Conservation (phyloP, 768 basidiomycete species). For the Chlorophyllum brunneum region DNA sequence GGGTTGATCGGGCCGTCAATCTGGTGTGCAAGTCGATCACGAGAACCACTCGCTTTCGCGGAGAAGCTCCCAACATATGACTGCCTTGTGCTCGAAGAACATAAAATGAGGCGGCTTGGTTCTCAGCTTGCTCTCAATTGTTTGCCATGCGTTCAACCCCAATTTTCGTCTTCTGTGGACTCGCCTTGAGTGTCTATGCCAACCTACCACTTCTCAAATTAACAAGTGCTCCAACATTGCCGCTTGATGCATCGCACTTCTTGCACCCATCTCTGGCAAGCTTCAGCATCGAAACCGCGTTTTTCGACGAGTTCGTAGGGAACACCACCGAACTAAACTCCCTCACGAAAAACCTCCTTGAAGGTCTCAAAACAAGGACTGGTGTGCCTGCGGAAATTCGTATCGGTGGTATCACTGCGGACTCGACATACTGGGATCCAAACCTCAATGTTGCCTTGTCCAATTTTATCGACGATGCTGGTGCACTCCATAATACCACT, state of each 20-base stretch:
- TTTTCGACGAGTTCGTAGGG: slow-evolving; percentile 47
- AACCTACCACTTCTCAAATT: slow-evolving; percentile 8
- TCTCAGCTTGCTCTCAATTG: no score
- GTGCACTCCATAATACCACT: slow-evolving; percentile 45
- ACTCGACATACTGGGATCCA: slow-evolving; percentile 47
- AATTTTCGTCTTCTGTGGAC: background rate
- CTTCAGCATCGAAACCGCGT: slow-evolving; percentile 54
- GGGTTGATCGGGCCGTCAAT: background rate
- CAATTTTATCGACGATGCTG: slow-evolving; percentile 41
- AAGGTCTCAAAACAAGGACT: slow-evolving; percentile 41
- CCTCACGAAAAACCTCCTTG: slow-evolving; percentile 39
- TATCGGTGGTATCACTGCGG: slow-evolving; percentile 53
- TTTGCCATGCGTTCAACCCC: background rate
- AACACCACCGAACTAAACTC: slow-evolving; percentile 40
- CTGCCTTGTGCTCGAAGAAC: background rate
- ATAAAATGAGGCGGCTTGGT: background rate
- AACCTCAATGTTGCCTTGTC: slow-evolving; percentile 33
- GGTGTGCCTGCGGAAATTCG: slow-evolving; percentile 43
- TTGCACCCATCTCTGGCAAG: slow-evolving; percentile 44
- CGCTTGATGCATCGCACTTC: slow-evolving; percentile 37
- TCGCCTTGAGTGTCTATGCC: background rate
- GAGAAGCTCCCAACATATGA: slow-evolving; percentile 1
- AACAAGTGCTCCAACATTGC: slow-evolving; percentile 32
- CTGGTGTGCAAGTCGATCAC: no score
- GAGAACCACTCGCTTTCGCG: background rate